Percentiles rank a stretch among this genome's conserved stretches.
Conservation (phyloP, 164 flowering plant genomes). For the Aristolochia contorta region DNA sequence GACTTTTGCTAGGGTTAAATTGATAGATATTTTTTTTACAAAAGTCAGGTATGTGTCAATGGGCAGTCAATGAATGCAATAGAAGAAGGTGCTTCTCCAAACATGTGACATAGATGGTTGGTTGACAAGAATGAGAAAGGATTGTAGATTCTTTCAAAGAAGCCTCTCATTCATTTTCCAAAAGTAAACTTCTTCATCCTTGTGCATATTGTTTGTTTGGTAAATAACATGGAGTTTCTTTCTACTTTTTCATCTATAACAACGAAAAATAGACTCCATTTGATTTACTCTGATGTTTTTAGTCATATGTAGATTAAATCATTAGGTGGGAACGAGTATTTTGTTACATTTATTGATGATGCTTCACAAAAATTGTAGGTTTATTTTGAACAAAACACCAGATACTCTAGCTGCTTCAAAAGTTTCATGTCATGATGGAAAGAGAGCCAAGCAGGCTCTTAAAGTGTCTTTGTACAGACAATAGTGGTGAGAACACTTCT, state of each 20-base stretch:
- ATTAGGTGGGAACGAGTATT: neutral
- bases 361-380: too few relatives aligned
- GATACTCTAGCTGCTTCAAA: neutral
- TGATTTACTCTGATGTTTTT: neutral
- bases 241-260: neutral
- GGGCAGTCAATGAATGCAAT: neutral
- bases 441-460: neutral
- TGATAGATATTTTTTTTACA: neutral
- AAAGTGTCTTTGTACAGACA: neutral
- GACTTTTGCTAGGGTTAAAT: neutral
- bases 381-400: neutral
- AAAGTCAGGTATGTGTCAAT: neutral
- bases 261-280: neutral
- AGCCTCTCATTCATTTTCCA: neutral
- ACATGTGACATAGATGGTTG: neutral
- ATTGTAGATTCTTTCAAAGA: too few relatives aligned
- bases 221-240: neutral
- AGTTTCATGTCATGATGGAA: neutral
- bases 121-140: neutral
- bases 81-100: neutral
- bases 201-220: neutral
- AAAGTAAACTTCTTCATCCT: neutral
- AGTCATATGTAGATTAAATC: neutral
- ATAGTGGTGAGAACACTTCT: neutral
- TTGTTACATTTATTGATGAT: too few relatives aligned